Percentiles rank a stretch among this genome's conserved stretches.
Conservation (phyloP, 2,329 filamentous ascomycete species). For the Diaporthe caulivora region DNA sequence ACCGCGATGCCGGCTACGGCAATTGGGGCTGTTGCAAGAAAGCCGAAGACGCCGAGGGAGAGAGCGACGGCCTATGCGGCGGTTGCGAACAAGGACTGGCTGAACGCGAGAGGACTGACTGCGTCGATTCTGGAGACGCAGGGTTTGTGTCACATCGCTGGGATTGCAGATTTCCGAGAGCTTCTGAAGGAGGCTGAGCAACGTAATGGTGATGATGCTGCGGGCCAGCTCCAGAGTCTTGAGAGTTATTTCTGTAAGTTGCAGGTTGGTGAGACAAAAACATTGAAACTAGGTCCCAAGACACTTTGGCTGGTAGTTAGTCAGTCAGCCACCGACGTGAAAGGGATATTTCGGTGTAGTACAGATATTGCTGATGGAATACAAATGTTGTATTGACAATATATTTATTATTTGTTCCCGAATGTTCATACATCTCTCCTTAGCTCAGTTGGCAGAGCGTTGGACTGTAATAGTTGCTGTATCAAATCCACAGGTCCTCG, state of each 20-base stretch:
- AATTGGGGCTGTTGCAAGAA: slow-evolving; percentile 49
- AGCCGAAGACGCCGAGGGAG: slow-evolving; percentile 56
- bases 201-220: background rate
- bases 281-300: slow-evolving; percentile 4
- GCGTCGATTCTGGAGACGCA: slow-evolving; percentile 51
- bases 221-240: background rate
- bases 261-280: background rate
- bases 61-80: slow-evolving; percentile 56
- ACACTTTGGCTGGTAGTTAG: slow-evolving; percentile 21
- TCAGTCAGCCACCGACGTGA: too few relatives aligned
- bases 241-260: slow-evolving; percentile 12
- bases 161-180: background rate
- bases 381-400: too few relatives aligned
- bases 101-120: slow-evolving; percentile 53
- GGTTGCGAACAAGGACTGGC: slow-evolving; percentile 59
- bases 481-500: too few relatives aligned
- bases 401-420: too few relatives aligned
- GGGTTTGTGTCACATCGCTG: background rate
- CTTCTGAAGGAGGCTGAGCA: background rate
- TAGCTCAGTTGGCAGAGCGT: too few relatives aligned
- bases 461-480: too few relatives aligned
- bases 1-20: slow-evolving; percentile 51
- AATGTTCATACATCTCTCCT: too few relatives aligned
- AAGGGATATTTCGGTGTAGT: too few relatives aligned
- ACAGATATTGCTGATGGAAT: too few relatives aligned